Conservation (phyloP, 2,329 filamentous ascomycete species). For the Paecilomyces formosus region DNA sequence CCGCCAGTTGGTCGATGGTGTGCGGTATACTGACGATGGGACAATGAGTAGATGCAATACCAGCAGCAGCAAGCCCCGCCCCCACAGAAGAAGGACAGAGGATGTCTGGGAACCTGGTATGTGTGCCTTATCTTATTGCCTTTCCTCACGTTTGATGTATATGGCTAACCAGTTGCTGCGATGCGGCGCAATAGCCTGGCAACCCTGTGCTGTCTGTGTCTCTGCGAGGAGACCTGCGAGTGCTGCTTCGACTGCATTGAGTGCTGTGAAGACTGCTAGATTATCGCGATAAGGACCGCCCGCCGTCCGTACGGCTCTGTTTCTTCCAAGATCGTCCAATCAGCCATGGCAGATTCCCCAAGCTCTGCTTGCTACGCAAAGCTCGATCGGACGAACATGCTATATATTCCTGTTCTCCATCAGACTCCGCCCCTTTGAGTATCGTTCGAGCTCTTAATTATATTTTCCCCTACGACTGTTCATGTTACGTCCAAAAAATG, state of each 20-base stretch:
- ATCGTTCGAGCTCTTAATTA: background rate
- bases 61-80: slow-evolving; percentile 45
- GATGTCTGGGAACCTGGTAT: slow-evolving; percentile 47
- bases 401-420: background rate
- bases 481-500: background rate
- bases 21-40: background rate
- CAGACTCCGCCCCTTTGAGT: background rate
- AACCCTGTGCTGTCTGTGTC: slow-evolving; percentile 55
- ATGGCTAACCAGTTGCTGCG: slow-evolving; percentile 6
- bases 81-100: slow-evolving; percentile 39
- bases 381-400: background rate
- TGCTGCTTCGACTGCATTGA: slow-evolving; percentile 57
- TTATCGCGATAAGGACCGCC: background rate
- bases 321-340: too few relatives aligned
- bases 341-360: background rate
- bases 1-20: background rate
- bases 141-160: background rate
- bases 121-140: slow-evolving; percentile 5
- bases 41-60: slow-evolving; percentile 35
- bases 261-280: slow-evolving; percentile 37
- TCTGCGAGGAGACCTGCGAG: slow-evolving; percentile 58
- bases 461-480: background rate
- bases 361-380: background rate
- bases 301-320: too few relatives aligned
- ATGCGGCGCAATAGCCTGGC: slow-evolving; percentile 36